These are phyloP conservation scores for Hymenochaete sp. DNA, from an alignment of 1,284 basidiomycete genomes.

Conservation along the genomic window DNA sequence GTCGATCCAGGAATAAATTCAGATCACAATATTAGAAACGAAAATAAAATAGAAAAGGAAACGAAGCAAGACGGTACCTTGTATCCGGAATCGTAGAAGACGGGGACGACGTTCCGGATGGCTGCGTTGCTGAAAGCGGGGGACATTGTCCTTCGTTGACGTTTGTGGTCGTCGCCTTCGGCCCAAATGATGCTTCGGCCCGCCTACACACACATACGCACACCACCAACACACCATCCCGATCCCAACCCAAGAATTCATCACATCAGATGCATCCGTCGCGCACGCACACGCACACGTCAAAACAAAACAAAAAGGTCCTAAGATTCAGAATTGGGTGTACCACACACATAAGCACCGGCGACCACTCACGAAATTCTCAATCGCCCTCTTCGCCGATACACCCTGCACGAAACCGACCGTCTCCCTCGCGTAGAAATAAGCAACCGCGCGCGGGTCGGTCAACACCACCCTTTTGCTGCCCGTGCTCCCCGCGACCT, in stretches of 20 bases:
- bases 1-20: neutral
- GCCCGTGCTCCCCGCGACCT: conserved; percentile 35
- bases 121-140: conserved; percentile 36
- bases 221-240: too few relatives aligned
- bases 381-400: conserved; percentile 31
- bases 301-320: neutral
- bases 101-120: conserved; percentile 28
- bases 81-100: conserved; percentile 38
- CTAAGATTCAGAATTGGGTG: too few relatives aligned
- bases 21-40: neutral
- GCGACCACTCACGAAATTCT: conserved; percentile 31
- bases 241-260: too few relatives aligned
- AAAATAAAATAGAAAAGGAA: neutral
- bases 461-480: conserved; percentile 34
- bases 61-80: conserved; percentile 31
- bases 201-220: too few relatives aligned
- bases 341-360: neutral
- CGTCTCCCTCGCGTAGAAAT: conserved; percentile 44
- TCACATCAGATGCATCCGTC: too few relatives aligned
- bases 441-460: conserved; percentile 46
- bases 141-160: conserved; percentile 34
- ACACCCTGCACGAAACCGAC: conserved; percentile 37
- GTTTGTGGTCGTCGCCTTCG: too few relatives aligned
- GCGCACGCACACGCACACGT: too few relatives aligned
- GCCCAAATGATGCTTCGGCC: too few relatives aligned